Conservation (phyloP, 768 basidiomycete species). For the Mycena kentingensis region DNA sequence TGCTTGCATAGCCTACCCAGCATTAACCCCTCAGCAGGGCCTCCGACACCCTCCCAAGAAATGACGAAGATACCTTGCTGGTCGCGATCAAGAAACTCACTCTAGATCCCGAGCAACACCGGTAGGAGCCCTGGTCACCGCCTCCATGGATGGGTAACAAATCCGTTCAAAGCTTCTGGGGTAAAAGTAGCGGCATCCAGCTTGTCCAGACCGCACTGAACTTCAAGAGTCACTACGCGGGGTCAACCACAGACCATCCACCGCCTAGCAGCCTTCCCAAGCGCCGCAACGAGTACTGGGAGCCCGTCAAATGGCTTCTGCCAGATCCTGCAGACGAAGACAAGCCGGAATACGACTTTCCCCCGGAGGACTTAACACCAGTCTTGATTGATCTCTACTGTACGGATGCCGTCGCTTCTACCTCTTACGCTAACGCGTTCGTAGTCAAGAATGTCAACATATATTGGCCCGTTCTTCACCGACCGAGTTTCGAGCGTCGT, state of each 20-base stretch:
- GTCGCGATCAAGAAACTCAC: slow-evolving; percentile 37
- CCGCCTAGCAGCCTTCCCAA: slow-evolving; percentile 27
- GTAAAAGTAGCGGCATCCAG: slow-evolving; percentile 55
- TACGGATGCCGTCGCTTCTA: background rate
- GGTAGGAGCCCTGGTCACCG: too few species aligned
- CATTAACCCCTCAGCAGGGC: slow-evolving; percentile 30
- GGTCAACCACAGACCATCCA: slow-evolving; percentile 3
- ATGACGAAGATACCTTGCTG: slow-evolving; percentile 36
- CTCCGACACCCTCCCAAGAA: slow-evolving; percentile 37
- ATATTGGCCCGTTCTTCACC: slow-evolving; percentile 69
- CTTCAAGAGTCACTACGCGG: slow-evolving; percentile 40
- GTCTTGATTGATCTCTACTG: slow-evolving; percentile 67
- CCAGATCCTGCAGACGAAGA: slow-evolving; percentile 25
- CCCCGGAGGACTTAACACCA: slow-evolving; percentile 52
- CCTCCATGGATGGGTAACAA: too few species aligned
- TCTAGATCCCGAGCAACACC: slow-evolving; percentile 41
- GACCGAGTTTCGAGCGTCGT: slow-evolving; percentile 62
- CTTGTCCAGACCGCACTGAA: slow-evolving; percentile 59
- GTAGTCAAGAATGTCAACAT: slow-evolving; percentile 49
- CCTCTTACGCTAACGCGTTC: background rate
- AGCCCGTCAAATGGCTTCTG: slow-evolving; percentile 35
- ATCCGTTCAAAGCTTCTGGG: too few species aligned
- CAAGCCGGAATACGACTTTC: slow-evolving; percentile 43
- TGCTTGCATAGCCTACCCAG: too few species aligned
- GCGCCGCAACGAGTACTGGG: slow-evolving; percentile 54